Evolutionary conservation across 768 basidiomycete genomes (phyloP), one percentile per base, ranked within the genome.

Genomic region (Clavaria fumosa): DNA sequence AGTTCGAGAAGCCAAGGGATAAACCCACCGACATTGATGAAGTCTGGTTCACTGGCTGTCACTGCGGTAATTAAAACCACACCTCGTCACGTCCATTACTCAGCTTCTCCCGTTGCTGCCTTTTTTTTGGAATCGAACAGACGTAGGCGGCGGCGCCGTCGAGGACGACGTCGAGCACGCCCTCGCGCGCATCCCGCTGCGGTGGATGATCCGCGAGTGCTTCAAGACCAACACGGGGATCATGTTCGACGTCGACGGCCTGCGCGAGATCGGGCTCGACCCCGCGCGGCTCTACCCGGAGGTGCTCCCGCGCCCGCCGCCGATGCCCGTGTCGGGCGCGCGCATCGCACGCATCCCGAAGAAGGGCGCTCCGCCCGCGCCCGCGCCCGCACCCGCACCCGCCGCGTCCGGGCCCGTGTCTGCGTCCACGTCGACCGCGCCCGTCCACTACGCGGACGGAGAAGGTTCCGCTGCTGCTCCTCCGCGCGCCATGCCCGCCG

Each of bases 151-250:
- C 15, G 70, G 70, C 2, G 67, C 64, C 22, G 65, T 66, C 0
- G 43, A 45, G 10, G 69, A 74, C 42, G 60, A 55, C 2, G 57
- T 55, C 0, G 49, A 46, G 3, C 50, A 64, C 27, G 57, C 53
- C 9, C 61, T 76, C 2, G 64, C 72, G 4, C 63, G 68, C 23
- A 67, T 73, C 23, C 53, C 71, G 1, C 58, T 76, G 3, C 61
- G 68, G 1, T 76, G 79, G 78, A 79, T 81, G 76, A 59, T 82
- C 40, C 69, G 78, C 26, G 67, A 82, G 48, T 70, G 67, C 43
- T 74, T 79, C 62, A 59, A 59, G 35, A 50, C 64, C 5, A 48
- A 71, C 3, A 62, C 62, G 1, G 77, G 76, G 0, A 74, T 79
- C 43, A 57, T 75, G 47, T 79, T 79, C 57, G 54, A 66, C 14